Evolutionary conservation across 169 alveolate genomes (phyloP), one percentile per base, ranked within the genome.

Genomic region (Plasmodium gaboni): DNA sequence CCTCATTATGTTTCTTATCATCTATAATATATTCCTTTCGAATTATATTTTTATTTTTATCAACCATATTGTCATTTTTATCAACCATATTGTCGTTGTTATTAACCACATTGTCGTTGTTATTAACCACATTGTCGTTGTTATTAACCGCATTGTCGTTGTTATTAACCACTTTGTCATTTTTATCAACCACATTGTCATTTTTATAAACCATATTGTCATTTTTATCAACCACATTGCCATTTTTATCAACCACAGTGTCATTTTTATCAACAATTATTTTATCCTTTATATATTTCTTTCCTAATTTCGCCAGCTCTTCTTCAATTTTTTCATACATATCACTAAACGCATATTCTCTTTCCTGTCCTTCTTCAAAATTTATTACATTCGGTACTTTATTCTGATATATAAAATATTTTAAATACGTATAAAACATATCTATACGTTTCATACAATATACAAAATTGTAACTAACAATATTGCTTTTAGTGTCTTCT

Each of bases 381-480:
- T 61, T 38, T 24, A 19, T 46, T 19, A 46, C 5, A 22, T 42
- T 12, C 50, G 2, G 15, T 19, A 12, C 42, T 64, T 74, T 80
- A 22, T 26, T 26, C 55, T 80, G 22, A 15, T 38, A 38, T 38
- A 69, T 24, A 61, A 86, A 70, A 51, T 19, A 22, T 13, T 57
- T 44, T 73, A 86, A 17, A 38, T 17, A 4, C 22, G 17, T 67
- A 86, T 86, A 48, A 59, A 86, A 53, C 12, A 63, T 19, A 60
- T 70, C 44, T 8, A 86, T 65, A 51, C 70, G 51, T 61, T 86
- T 69, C 28, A 86, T 59, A 50, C n/a, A 1, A 59, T 60, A 86
- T 46, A 86, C 61, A 70, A 86, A 86, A 46, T 61, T 86, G 8
- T 13, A 44, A 46, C 92, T 86, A n/a, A 86, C 74, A 5, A 83